Base-by-base conservation (phyloP, 176 grass and related monocot genomes). In the Avena atlantica region DNA sequence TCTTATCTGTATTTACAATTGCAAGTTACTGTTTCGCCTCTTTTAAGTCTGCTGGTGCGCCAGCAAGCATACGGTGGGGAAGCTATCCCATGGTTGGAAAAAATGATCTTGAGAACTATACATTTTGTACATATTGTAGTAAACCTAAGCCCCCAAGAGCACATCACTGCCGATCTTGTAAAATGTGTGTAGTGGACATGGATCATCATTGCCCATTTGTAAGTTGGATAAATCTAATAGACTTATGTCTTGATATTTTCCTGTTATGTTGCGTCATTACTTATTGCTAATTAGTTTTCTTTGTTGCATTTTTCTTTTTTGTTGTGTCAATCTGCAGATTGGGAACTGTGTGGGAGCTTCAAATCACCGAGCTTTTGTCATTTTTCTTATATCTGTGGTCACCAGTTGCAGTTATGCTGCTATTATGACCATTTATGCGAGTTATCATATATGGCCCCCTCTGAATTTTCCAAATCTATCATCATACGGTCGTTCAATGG, bases 181-280 rank as follows among this genome's bases (percentile, higher is more conserved):
- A 90, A 94, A 96, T 90, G 88, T 99, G 97, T 53, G 90, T 99
- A 55, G 56, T 96, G 77, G 94, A 99, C 81, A 99, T 99, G 97
- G 97, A 99, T 88, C 97, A 99, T 87, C 97, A 99, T 80, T 99
- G 97, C 86, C 97, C 97, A 82, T 99, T 99, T 93, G 97, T 99
- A 94, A 92, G 97, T 94, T 36, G 25, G 45, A 55, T 79, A 80
- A 77, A 57, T 65, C 57, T 73, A 56, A 83, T 67, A 78, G 20
- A 0, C 92, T 53, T 0, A 42, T 82, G 17, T 37, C 29, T 84
- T 56, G 24, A 72, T 19, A 15, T 67, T 49, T 61, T 78, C 52
- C 17, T 17, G 19, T 73, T 74, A 19, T 88, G 64, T 15, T 83
- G 6, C n/a, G 45, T 78, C 13, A 71, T 80, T 67, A 49, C 25